Base-by-base conservation (phyloP, 2,329 filamentous ascomycete species). In the Aspergillus vadensis region DNA sequence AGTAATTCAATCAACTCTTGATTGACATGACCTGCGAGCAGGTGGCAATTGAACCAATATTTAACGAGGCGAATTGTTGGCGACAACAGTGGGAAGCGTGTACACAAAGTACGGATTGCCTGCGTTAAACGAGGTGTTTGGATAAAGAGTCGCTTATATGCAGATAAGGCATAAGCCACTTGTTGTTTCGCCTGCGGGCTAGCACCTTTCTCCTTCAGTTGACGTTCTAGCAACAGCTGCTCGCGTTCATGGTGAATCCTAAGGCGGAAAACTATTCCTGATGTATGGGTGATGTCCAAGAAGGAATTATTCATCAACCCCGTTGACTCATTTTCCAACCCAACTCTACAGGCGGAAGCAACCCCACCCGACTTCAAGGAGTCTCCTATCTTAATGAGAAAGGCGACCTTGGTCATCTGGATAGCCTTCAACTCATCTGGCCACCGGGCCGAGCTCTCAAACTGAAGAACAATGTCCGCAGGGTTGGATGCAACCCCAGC, bases 361-460 rank as follows among this genome's bases (percentile, higher is more conserved):
- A 84, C 81, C 41, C 88, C 85, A 2, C 82, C 77, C 17, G 85
- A 82, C 68, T 88, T 86, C 3, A 97, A 79, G 4, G 95, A 83
- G 55, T 88, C 86, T 53, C 88, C 87, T 59, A 97, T 87, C 69
- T 87, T 88, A 8, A 89, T 76, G 9, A 91, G 82, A 72, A 99
- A 96, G 3, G 96, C 95, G 41, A 96, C 85, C 76, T 99, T 99
- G 12, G 92, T 93, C 70, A 92, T 87, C 74, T 99, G 95, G 58
- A 98, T 97, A 5, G 94, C 93, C 3, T 86, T 86, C 8, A 98
- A 79, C 71, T 96, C 92, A 72, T 98, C 93, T 0, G 95, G 95
- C 95, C 95, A 99, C 67, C 91, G 89, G 49, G 88, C 89, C 6
- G 95, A 98, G 4, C 90, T 91, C 78, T 99, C 95, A 68, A 99